A percentile compares a stretch with the other conserved stretches of the same genome.
phyloP scores from a whole-genome alignment of 345 rosid genomes.

The Lagerstroemia speciosa region DNA sequence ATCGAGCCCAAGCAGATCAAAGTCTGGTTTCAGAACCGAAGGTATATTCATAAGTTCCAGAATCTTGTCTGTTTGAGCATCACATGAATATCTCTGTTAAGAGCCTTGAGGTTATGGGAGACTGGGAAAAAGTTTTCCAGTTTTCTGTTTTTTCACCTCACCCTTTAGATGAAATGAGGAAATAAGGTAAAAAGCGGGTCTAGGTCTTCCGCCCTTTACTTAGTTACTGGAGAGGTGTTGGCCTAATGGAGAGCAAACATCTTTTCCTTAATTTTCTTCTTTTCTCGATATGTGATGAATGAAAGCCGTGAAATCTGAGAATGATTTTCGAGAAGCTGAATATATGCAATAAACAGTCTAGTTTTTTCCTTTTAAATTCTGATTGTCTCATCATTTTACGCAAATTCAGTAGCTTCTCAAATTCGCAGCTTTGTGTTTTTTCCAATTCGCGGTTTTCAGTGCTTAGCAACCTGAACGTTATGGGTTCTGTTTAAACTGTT shows the following conservation, averaged over 20 bases:
- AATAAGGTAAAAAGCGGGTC: neutral
- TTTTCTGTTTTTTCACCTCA: neutral
- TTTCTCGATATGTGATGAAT: no score
- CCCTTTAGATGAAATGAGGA: neutral
- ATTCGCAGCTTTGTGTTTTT: neutral
- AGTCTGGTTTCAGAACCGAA: constrained; percentile 80
- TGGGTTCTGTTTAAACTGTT: neutral
- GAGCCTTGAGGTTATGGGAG: neutral
- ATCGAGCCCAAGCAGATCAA: constrained; percentile 84
- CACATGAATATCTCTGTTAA: neutral
- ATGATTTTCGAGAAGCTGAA: no score
- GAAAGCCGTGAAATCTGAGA: no score
- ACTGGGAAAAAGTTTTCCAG: neutral
- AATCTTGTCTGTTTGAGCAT: neutral
- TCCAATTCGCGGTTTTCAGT: neutral
- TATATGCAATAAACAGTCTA: no score
- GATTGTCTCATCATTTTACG: no score
- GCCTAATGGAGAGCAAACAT: no score
- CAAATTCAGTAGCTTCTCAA: no score
- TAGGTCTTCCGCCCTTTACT: no score
- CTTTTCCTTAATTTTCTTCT: no score
- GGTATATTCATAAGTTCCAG: constrained; percentile 18
- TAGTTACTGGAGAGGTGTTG: no score
- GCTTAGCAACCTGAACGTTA: neutral
- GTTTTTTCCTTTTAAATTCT: no score